Evolutionary conservation across 2,329 filamentous ascomycete species (phyloP), one percentile per base, ranked within the genome.

Genomic region (Nemania sp.): DNA sequence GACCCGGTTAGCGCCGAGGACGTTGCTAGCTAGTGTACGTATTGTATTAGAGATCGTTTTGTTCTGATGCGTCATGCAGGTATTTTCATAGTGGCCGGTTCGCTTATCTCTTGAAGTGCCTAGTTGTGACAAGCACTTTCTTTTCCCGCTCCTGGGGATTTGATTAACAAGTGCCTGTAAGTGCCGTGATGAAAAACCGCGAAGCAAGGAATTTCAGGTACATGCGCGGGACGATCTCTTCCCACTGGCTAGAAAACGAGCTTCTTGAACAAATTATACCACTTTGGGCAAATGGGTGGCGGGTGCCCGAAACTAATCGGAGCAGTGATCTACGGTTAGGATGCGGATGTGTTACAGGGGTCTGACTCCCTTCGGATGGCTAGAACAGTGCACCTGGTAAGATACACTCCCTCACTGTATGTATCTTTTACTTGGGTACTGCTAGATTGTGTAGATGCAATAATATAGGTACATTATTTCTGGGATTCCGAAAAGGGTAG

Each of bases 341-440:
- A 60, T 23, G 40, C 39, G 44, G 57, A 60, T 60, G 57, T 55
- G 57, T 49, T 34, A 39, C 57, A 60, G 48, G 57, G 57, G 56
- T 60, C 12, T 15, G 26, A 45, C 41, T 52, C 44, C 41, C 39
- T 19, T 30, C 14, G 6, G 33, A 36, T 33, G 34, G 46, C 36
- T 41, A 42, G 34, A n/a, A 22, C 36, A 31, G 15, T 14, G 19
- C 14, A 26, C 26, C 41, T 44, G 30, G 15, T 31, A 5, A 5
- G 11, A 9, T 14, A 9, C n/a, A 9, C n/a, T 31, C 28, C 3
- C 28, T 31, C n/a, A n/a, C n/a, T n/a, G n/a, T n/a, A n/a, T n/a
- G n/a, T n/a, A n/a, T n/a, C n/a, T n/a, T n/a, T n/a, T n/a, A n/a
- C n/a, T n/a, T n/a, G n/a, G n/a, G n/a, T 28, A 28, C 26, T 28